Evolutionary conservation across 495 filamentous ascomycete species (phyloP).

Genomic region (Haplographium delicatum): DNA sequence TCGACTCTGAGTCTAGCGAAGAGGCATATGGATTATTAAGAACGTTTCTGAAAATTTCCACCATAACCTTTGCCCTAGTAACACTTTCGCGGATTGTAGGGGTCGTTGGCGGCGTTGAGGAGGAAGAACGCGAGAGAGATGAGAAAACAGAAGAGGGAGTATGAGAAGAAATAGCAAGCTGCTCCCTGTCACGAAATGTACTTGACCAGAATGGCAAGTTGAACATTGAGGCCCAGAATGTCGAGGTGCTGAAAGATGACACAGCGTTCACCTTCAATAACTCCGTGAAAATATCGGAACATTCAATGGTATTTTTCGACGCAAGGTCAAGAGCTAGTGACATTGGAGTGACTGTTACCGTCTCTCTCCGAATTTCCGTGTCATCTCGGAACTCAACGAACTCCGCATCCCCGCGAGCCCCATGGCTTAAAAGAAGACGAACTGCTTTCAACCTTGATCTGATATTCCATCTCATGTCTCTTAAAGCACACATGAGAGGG

Average conservation of each 20-base stretch:
- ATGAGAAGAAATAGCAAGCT: background rate
- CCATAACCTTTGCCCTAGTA: too few species aligned
- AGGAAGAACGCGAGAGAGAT: background rate
- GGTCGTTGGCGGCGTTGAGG: too few species aligned
- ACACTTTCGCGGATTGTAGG: too few species aligned
- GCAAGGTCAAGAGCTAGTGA: background rate
- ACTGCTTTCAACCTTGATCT: background rate
- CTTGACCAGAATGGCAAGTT: background rate
- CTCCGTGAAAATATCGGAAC: background rate
- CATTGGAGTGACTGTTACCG: background rate
- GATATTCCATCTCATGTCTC: background rate
- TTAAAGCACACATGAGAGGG: constrained; percentile 4
- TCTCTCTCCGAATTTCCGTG: background rate
- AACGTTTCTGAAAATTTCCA: background rate
- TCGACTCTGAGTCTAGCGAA: background rate
- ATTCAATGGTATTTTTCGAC: background rate
- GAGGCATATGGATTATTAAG: background rate
- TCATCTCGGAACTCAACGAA: too few species aligned
- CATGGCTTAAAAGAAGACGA: background rate
- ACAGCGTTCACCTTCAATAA: background rate
- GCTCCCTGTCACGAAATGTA: background rate
- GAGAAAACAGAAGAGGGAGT: background rate
- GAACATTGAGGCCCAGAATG: background rate
- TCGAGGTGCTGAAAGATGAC: background rate
- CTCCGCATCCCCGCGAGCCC: background rate